Evolutionary conservation across 352 stramenopile genomes (phyloP).

Genomic region (Hyaloperonospora brassicae): DNA sequence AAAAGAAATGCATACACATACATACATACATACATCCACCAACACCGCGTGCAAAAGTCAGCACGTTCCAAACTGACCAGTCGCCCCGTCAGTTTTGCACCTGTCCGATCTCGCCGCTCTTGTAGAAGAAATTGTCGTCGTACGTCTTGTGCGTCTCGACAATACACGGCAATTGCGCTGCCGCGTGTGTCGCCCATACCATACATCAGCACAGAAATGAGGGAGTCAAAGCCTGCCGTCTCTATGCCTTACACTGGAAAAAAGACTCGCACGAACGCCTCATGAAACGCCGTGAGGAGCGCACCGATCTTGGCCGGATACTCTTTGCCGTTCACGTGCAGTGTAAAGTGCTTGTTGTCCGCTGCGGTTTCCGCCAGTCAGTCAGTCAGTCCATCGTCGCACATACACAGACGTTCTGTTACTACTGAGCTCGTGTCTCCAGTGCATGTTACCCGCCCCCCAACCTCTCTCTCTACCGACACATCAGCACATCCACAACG

Average conservation of each 20-base stretch:
- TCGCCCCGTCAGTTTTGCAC: conserved; percentile 12
- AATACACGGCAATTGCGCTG: conserved; percentile 80
- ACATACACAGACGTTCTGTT: conserved; percentile 5
- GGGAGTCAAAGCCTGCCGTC: no score
- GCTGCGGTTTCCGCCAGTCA: conserved; percentile 23
- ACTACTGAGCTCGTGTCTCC: conserved; percentile 1
- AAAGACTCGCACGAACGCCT: no score
- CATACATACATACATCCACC: background rate
- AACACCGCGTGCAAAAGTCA: background rate
- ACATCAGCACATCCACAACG: background rate
- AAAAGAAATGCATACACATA: conserved; percentile 1
- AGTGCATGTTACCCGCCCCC: no score
- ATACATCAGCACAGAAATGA: background rate
- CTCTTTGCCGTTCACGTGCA: conserved; percentile 65
- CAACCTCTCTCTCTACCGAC: background rate
- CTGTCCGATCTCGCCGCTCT: conserved; percentile 82
- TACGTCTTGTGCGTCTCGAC: conserved; percentile 87
- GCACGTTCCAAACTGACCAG: background rate
- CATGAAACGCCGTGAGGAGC: conserved; percentile 1
- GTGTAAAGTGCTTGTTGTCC: conserved; percentile 83
- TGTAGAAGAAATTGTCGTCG: conserved; percentile 86
- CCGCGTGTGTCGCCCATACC: background rate
- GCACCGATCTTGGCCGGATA: conserved; percentile 76
- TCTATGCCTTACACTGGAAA: background rate
- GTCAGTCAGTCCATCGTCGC: no score